Conservation (phyloP, 805 yeast species). For the Ogataea zsoltii region DNA sequence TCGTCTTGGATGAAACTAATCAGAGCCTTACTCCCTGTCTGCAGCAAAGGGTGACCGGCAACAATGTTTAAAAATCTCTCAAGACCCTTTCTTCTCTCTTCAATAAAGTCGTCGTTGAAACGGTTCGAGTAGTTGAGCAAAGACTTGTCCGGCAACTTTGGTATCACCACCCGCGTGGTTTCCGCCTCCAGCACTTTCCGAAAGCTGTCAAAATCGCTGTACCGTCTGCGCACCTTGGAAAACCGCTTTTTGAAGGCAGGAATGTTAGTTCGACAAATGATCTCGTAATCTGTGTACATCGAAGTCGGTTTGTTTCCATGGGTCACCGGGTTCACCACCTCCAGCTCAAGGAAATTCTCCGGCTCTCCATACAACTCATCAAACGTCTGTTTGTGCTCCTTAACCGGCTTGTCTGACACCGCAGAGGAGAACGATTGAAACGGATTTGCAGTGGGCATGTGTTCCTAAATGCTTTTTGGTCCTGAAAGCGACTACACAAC, state of each 20-base stretch:
- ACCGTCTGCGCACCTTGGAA: constrained; percentile 78
- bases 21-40: constrained; percentile 78
- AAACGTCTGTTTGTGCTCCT: constrained; percentile 55
- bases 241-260: constrained; percentile 74
- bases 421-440: constrained; percentile 33
- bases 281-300: constrained; percentile 92
- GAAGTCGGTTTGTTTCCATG: constrained; percentile 53
- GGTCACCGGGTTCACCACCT: constrained; percentile 79
- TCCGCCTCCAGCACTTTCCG: constrained; percentile 74
- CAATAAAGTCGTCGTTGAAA: constrained; percentile 81
- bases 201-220: constrained; percentile 86
- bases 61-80: constrained; percentile 76
- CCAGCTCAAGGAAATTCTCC: constrained; percentile 90
- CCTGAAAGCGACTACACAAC: too few species aligned
- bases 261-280: constrained; percentile 84
- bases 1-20: constrained; percentile 88
- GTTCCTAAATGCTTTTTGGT: neutral
- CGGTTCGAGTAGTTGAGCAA: constrained; percentile 60
- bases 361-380: constrained; percentile 91
- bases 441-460: constrained; percentile 32
- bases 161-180: constrained; percentile 76
- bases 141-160: constrained; percentile 84
- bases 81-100: constrained; percentile 77
- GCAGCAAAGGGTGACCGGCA: constrained; percentile 91
- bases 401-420: constrained; percentile 23